These are phyloP conservation scores for Rhodotorula sp. DNA, from an alignment of 1,284 basidiomycete species.

Conservation along the genomic window DNA sequence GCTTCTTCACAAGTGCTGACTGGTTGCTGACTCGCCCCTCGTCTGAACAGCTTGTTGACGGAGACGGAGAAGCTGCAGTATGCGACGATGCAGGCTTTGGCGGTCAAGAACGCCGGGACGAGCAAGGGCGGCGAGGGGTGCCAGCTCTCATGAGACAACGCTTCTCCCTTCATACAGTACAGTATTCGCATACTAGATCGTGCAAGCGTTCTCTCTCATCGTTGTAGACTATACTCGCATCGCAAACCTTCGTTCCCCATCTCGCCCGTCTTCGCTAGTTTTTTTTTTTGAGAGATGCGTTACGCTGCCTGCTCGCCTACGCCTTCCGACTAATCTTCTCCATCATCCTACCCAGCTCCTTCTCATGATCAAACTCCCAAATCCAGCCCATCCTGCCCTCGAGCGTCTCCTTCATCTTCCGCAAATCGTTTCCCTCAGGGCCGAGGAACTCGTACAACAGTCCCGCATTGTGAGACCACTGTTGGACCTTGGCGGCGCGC, in stretches of 20 bases:
- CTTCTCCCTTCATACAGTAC: too few relatives aligned
- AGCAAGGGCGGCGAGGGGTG: not conserved
- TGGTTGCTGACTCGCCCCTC: not conserved
- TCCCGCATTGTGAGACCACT: constrained; percentile 41
- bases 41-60: constrained; percentile 25
- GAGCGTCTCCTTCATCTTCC: constrained; percentile 31
- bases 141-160: not conserved
- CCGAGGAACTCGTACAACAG: constrained; percentile 40
- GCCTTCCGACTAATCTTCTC: not conserved
- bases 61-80: constrained; percentile 40
- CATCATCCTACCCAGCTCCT: constrained; percentile 12
- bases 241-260: too few relatives aligned
- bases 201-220: too few relatives aligned
- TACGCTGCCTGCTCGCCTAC: not conserved
- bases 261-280: too few relatives aligned
- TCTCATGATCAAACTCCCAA: constrained; percentile 35
- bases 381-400: constrained; percentile 36
- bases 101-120: constrained; percentile 4
- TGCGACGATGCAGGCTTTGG: constrained; percentile 40
- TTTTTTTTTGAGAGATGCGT: too few relatives aligned
- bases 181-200: too few relatives aligned
- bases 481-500: constrained; percentile 43
- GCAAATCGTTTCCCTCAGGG: constrained; percentile 28
- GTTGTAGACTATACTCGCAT: too few relatives aligned
- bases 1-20: not conserved